These are phyloP conservation scores for Fusarium lateritium DNA, from an alignment of 2,329 filamentous ascomycete species.

Conservation along the genomic window DNA sequence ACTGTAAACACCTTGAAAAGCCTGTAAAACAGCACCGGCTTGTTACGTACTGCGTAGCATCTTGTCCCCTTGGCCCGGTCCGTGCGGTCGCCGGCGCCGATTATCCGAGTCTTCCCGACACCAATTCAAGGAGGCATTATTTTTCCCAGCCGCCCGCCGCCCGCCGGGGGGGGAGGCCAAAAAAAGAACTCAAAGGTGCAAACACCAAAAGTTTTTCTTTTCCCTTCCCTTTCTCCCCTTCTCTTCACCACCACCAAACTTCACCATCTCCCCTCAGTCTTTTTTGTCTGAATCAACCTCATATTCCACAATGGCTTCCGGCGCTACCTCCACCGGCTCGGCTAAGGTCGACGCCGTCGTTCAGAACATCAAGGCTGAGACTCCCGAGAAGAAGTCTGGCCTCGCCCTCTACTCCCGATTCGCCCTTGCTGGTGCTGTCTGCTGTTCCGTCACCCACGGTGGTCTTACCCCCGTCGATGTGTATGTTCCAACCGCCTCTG, in stretches of 20 bases:
- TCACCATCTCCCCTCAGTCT: constrained; percentile 54
- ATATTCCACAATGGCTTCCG: constrained; percentile 59
- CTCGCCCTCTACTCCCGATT: constrained; percentile 92
- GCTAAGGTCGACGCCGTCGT: constrained; percentile 63
- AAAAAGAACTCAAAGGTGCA: constrained; percentile 49
- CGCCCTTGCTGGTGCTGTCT: constrained; percentile 96
- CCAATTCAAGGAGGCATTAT: constrained; percentile 43
- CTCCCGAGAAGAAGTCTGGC: constrained; percentile 62
- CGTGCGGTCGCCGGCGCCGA: constrained; percentile 48
- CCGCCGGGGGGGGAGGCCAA: constrained; percentile 21
- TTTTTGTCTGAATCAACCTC: constrained; percentile 45
- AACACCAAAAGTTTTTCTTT: constrained; percentile 43
- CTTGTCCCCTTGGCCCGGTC: constrained; percentile 48
- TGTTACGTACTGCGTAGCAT: constrained; percentile 31
- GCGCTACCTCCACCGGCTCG: constrained; percentile 57
- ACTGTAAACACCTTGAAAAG: constrained; percentile 16
- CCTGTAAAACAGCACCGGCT: constrained; percentile 14
- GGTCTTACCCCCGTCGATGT: constrained; percentile 98
- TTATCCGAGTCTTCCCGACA: constrained; percentile 53
- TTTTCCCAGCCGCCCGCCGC: constrained; percentile 35
- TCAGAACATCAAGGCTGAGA: constrained; percentile 58
- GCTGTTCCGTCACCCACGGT: constrained; percentile 98
- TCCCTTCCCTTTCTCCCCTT: constrained; percentile 33
- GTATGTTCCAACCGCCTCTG: constrained; percentile 72
- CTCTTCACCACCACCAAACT: constrained; percentile 24